Base-by-base conservation (phyloP, 805 yeast species). In the Cyberlindnera euphorbiae region DNA sequence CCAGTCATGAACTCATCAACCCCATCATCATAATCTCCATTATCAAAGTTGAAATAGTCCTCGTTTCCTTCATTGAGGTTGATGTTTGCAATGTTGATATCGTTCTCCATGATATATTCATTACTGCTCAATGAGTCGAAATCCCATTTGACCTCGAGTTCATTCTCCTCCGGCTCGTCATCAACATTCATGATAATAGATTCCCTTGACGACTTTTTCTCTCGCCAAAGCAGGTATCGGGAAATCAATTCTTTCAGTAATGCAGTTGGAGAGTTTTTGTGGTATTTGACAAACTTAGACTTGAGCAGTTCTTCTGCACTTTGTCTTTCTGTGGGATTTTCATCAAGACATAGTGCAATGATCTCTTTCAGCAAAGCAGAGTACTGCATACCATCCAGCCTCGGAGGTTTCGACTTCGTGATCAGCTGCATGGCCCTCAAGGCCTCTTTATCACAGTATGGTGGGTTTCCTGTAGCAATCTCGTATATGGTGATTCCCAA, bases 381-480 rank as follows among this genome's bases (percentile, higher is more conserved):
- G 56, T 85, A 87, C 41, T 80, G 85, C 35, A 89, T 66, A 7
- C 97, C 97, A 56, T 93, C 98, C 38, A 93, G 65, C 43, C 98
- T 71, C 4, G 98, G 95, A 5, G 99, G 98, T 36, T 89, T 85
- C 47, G 85, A 86, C 47, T 88, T 85, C 1, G 96, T 85, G 33
- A 93, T 88, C 60, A 93, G 65, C 54, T 87, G 89, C 88, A 93
- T 84, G 2, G 97, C 98, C 63, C 96, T 73, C 65, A 83, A 68
- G 1, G 96, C 96, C 53, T 90, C 98, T 47, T 85, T 84, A 43
- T 93, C 97, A 52, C 96, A 80, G 55, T 89, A 89, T 0, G 99
- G 99, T 5, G 99, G 99, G 50, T 86, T 87, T 0, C 98, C 97
- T 0, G 97, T 89, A 8, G 95, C 94, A 46, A 90, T 81, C 60